A percentile compares a stretch with the other conserved stretches of the same genome.
These are phyloP conservation scores for Colletotrichum liriopes DNA, from an alignment of 2,329 filamentous ascomycete genomes.

Conservation along the genomic window DNA sequence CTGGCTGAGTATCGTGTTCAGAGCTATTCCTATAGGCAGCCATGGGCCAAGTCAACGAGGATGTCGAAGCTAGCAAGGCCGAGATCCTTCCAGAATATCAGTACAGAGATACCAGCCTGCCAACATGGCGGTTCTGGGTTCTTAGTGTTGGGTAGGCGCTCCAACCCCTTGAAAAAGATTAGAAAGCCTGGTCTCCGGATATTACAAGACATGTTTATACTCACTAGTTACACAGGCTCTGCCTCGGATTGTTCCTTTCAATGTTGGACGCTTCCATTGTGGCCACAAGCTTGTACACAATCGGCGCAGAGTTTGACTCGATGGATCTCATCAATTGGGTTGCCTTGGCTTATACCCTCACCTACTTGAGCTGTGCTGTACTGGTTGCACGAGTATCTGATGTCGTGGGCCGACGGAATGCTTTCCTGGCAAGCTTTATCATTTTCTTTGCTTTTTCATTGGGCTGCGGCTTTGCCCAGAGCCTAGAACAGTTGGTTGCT, in stretches of 20 bases:
- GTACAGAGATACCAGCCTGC: slow-evolving; percentile 43
- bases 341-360: slow-evolving; percentile 69
- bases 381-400: slow-evolving; percentile 70
- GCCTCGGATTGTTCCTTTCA: slow-evolving; percentile 69
- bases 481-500: slow-evolving; percentile 59
- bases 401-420: slow-evolving; percentile 67
- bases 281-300: slow-evolving; percentile 71
- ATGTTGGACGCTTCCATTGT: slow-evolving; percentile 74
- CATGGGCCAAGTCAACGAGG: slow-evolving; percentile 18
- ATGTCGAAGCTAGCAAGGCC: slow-evolving; percentile 20
- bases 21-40: no score
- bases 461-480: slow-evolving; percentile 65
- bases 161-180: not conserved
- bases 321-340: slow-evolving; percentile 67
- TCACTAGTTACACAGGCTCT: slow-evolving; percentile 55
- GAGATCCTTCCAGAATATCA: slow-evolving; percentile 1
- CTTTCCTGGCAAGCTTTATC: slow-evolving; percentile 65
- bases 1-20: not conserved
- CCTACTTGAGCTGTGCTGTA: slow-evolving; percentile 71
- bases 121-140: slow-evolving; percentile 53
- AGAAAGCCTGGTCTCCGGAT: not conserved
- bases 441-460: slow-evolving; percentile 72
- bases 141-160: slow-evolving; percentile 52
- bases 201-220: not conserved
- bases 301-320: slow-evolving; percentile 66